Evolutionary conservation across 768 basidiomycete species (phyloP), one percentile per base, ranked within the genome.

Genomic region (Hericium alpestre): DNA sequence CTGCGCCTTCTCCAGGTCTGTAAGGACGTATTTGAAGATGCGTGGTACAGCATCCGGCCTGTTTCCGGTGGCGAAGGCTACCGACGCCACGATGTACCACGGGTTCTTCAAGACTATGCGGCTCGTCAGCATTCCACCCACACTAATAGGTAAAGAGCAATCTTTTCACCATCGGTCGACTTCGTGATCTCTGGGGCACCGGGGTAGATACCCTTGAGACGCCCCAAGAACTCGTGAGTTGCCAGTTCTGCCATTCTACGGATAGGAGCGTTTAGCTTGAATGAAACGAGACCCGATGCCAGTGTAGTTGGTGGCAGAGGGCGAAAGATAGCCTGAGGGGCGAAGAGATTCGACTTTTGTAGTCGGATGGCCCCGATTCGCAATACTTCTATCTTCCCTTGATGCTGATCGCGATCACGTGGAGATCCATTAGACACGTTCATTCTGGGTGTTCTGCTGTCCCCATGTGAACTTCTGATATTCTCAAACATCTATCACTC

Each of bases 51-150:
- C 81, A 32, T 84, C 82, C 3, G 83, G 76, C 38, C 70, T 69
- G 62, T 86, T 87, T 64, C 78, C 76, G 7, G 81, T 78, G 58
- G 75, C 76, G 64, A 83, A 83, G 1, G 78, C 73, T 37, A 82
- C 78, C 8, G 78, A 76, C 2, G 80, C 74, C 37, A 84, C 70
- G 46, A 84, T 72, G 57, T 78, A 81, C 84, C 84, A 86, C 9
- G 83, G 78, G 55, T 76, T 81, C 3, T 64, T 52, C 12, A 73
- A 8, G 37, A 40, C 43, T 55, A 3, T 38, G 49, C n/a, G n/a
- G 15, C 7, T 9, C 16, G 15, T n/a, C 15, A 46, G n/a, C 16
- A 43, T 8, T 22, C 23, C 22, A 18, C 32, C 54, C 9, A 54
- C 40, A 46, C 53, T 48, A 48, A 49, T 12, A 38, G 53, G 48